phyloP scores from a whole-genome alignment of 768 basidiomycete genomes.

The Boletus subcaerulescens region DNA sequence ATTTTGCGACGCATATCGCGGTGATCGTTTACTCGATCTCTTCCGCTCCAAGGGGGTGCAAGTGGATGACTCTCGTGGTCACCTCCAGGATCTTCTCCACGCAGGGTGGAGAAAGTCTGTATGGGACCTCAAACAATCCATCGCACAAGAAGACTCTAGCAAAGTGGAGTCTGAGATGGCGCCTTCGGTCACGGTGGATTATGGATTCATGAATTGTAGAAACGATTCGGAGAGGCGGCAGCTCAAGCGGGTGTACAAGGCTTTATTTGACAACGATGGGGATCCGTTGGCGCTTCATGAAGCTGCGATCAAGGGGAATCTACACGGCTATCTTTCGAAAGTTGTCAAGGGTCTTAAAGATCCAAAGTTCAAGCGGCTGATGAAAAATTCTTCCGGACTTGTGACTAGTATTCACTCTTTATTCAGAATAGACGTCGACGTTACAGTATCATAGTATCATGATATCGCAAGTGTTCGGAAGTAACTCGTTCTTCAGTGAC shows the following conservation, averaged over 20 bases:
- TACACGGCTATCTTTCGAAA: neutral
- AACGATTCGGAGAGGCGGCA: neutral
- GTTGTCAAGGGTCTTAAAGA: neutral
- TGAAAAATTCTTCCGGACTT: conserved; percentile 2
- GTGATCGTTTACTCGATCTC: neutral
- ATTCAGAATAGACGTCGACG: too few relatives aligned
- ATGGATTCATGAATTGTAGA: conserved; percentile 2
- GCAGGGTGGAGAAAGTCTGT: neutral
- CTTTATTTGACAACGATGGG: neutral
- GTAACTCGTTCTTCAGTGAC: too few relatives aligned
- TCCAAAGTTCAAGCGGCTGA: neutral
- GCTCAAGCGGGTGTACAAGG: neutral
- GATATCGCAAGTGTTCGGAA: too few relatives aligned
- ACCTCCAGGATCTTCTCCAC: neutral
- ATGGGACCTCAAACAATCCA: neutral
- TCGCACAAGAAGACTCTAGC: neutral
- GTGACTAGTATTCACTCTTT: neutral
- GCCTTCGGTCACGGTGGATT: neutral
- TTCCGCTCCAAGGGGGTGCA: neutral
- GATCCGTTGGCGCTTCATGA: neutral
- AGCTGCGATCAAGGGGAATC: neutral
- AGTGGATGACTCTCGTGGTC: neutral
- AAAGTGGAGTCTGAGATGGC: neutral
- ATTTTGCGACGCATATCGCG: neutral
- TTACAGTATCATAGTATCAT: too few relatives aligned